Evolutionary conservation across 176 grass and related monocot species (phyloP).

Genomic region (Juncus inflexus): DNA sequence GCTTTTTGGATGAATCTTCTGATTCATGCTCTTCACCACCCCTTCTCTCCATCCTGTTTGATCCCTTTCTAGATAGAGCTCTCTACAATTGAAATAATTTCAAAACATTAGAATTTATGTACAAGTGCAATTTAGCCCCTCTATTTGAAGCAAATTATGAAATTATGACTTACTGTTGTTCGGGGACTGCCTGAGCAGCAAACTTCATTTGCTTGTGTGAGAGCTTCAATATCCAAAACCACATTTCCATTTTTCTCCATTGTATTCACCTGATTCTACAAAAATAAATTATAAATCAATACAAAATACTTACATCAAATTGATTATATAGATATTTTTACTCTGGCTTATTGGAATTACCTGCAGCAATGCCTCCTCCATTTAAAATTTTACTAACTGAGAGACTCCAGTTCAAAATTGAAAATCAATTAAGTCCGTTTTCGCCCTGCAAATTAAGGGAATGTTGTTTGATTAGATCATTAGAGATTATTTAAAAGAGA

Average conservation of each 20-base stretch:
- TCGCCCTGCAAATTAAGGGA: neutral
- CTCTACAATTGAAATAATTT: conserved; percentile 44
- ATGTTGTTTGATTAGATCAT: neutral
- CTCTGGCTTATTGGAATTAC: conserved; percentile 17
- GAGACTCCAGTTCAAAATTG: neutral
- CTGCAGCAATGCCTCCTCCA: conserved; percentile 21
- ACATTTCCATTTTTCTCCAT: conserved; percentile 78
- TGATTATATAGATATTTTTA: neutral
- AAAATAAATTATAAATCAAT: conserved; percentile 3
- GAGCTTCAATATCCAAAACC: conserved; percentile 75
- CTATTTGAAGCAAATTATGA: neutral
- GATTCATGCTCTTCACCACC: conserved; percentile 59
- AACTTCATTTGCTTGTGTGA: conserved; percentile 55
- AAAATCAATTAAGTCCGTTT: neutral
- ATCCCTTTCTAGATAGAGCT: conserved; percentile 81
- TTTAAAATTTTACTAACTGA: neutral
- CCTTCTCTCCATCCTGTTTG: conserved; percentile 63
- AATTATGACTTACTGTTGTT: conserved; percentile 48
- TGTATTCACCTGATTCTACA: conserved; percentile 37
- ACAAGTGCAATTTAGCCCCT: neutral
- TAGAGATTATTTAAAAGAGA: neutral
- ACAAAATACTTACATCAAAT: neutral
- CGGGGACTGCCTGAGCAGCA: conserved; percentile 92
- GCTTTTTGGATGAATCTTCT: conserved; percentile 58
- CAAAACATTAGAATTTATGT: neutral